phyloP scores from a whole-genome alignment of 1,139 yeast genomes.

The Scheffersomyces lignicola region DNA sequence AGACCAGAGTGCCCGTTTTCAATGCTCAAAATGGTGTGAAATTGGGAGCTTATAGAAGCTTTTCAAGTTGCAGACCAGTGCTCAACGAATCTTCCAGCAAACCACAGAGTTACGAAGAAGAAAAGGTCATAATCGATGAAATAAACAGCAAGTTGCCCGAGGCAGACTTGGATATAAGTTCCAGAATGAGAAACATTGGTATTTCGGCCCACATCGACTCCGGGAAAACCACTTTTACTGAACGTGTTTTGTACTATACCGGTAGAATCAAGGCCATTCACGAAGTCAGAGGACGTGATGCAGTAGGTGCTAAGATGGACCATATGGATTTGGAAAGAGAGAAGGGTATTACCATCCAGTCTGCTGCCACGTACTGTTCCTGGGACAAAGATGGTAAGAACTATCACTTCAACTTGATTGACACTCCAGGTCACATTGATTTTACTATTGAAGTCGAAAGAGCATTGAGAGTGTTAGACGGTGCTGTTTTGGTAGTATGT shows the following conservation, averaged over 20 bases:
- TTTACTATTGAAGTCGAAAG: slow-evolving; percentile 98
- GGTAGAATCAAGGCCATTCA: slow-evolving; percentile 98
- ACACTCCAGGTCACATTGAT: slow-evolving; percentile 98
- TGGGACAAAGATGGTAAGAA: slow-evolving; percentile 76
- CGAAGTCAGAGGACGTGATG: slow-evolving; percentile 96
- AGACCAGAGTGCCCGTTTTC: slow-evolving; percentile 1
- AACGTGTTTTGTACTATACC: slow-evolving; percentile 92
- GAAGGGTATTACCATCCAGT: slow-evolving; percentile 95
- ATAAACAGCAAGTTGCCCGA: slow-evolving; percentile 53
- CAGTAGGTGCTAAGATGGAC: slow-evolving; percentile 97
- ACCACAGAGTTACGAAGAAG: slow-evolving; percentile 61
- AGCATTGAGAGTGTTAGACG: slow-evolving; percentile 93
- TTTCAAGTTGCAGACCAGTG: slow-evolving; percentile 11
- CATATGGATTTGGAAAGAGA: slow-evolving; percentile 93
- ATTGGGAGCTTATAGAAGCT: not conserved
- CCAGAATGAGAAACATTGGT: slow-evolving; percentile 86
- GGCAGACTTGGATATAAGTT: slow-evolving; percentile 56
- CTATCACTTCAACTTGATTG: slow-evolving; percentile 90
- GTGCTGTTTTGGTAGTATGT: slow-evolving; percentile 97
- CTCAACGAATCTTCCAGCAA: slow-evolving; percentile 12
- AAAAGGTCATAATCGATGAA: slow-evolving; percentile 63
- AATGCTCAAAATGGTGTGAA: slow-evolving; percentile 3
- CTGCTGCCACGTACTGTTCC: slow-evolving; percentile 97
- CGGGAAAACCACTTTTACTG: slow-evolving; percentile 89
- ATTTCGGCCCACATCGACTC: slow-evolving; percentile 92